phyloP scores from a whole-genome alignment of 192 early-diverging fungal genomes.

The Coemansia sp. region DNA sequence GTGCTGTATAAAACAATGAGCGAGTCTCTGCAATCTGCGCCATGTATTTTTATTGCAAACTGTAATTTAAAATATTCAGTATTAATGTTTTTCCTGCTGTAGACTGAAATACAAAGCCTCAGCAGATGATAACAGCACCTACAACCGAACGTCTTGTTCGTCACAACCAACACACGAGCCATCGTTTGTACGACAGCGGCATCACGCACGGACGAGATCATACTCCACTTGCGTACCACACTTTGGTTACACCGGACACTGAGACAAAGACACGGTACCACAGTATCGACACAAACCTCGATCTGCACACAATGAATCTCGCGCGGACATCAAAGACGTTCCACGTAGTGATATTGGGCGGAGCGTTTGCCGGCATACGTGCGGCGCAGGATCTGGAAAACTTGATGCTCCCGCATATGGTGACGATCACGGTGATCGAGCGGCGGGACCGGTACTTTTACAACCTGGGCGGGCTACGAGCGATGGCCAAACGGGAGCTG shows the following conservation, averaged over 20 bases:
- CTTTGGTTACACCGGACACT: background rate
- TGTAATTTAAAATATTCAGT: background rate
- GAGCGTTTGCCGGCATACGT: slow-evolving; percentile 53
- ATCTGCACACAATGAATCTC: slow-evolving; percentile 36
- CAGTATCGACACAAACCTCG: slow-evolving; percentile 16
- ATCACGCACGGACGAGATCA: background rate
- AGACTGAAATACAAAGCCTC: background rate
- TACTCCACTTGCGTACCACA: background rate
- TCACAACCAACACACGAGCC: background rate
- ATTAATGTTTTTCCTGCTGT: background rate
- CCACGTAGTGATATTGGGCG: slow-evolving; percentile 56
- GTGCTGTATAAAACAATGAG: background rate
- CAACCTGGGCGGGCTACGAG: slow-evolving; percentile 49
- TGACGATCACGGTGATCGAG: slow-evolving; percentile 54
- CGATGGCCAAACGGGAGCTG: slow-evolving; percentile 47
- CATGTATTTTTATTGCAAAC: background rate
- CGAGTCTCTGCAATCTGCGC: background rate
- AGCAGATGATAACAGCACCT: slow-evolving; percentile 4
- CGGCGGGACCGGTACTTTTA: slow-evolving; percentile 56
- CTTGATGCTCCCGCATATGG: slow-evolving; percentile 25
- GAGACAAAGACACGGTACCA: background rate
- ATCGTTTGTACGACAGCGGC: background rate
- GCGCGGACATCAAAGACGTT: slow-evolving; percentile 54
- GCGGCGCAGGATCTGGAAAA: slow-evolving; percentile 55
- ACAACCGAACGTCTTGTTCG: background rate